These are phyloP conservation scores for Tetraselmis chui DNA, from an alignment of 139 green algal species.

Conservation along the genomic window DNA sequence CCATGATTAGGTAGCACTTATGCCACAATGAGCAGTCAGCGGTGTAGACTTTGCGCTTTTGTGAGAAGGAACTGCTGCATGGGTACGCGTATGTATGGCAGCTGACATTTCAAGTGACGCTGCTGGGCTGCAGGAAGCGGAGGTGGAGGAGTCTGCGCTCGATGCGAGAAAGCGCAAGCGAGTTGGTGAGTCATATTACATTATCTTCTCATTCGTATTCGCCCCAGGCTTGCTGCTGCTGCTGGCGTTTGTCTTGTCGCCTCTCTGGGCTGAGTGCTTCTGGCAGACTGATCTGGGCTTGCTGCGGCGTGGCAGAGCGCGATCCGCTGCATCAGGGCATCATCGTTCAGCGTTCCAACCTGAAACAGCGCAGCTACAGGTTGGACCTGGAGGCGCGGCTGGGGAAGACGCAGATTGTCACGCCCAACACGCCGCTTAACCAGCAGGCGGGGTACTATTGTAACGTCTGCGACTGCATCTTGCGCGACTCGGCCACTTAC, in stretches of 20 bases:
- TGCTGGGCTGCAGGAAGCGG: too few relatives aligned
- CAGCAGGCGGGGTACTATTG: constrained; percentile 93
- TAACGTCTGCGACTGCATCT: constrained; percentile 89
- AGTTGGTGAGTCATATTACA: constrained; percentile 20
- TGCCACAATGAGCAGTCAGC: too few relatives aligned
- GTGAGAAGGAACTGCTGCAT: too few relatives aligned
- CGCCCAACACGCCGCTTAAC: constrained; percentile 64
- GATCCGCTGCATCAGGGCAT: constrained; percentile 84
- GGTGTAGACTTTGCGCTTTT: too few relatives aligned
- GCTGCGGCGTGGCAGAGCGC: constrained; percentile 44
- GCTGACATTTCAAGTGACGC: too few relatives aligned
- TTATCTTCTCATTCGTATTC: not conserved
- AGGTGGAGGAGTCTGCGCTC: constrained; percentile 50
- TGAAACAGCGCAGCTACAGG: constrained; percentile 65
- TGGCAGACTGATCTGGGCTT: too few relatives aligned
- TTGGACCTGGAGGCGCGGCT: constrained; percentile 71
- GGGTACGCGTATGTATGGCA: too few relatives aligned
- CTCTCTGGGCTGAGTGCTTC: too few relatives aligned
- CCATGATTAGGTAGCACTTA: too few relatives aligned
- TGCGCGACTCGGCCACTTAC: constrained; percentile 87
- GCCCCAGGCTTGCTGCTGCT: not conserved
- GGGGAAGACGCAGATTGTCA: constrained; percentile 72
- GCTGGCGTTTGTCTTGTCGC: not conserved
- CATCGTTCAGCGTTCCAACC: constrained; percentile 68
- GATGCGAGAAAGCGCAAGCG: constrained; percentile 64